Conservation (phyloP, 768 basidiomycete species). For the Tricholoma saponaceum region DNA sequence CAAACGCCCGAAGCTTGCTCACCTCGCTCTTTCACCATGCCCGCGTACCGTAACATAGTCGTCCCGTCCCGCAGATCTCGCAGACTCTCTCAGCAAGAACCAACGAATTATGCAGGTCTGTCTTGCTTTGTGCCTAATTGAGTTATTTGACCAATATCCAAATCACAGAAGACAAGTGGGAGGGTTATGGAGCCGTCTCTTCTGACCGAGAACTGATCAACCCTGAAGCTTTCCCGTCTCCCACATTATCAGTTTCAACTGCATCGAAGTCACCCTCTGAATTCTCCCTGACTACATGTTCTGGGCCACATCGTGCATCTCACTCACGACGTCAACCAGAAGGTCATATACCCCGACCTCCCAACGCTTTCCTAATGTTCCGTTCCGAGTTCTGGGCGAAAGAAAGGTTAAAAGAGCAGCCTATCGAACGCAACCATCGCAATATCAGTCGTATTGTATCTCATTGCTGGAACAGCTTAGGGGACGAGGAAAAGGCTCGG, state of each 20-base stretch:
- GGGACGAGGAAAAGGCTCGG: constrained; percentile 32
- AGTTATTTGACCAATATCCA: neutral
- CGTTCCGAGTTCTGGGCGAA: constrained; percentile 59
- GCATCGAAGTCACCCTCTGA: neutral
- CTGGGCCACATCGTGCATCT: constrained; percentile 7
- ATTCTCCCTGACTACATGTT: neutral
- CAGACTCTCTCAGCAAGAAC: constrained; percentile 37
- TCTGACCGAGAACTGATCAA: neutral
- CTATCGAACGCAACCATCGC: constrained; percentile 59
- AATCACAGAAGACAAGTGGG: constrained; percentile 6
- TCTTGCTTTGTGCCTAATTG: neutral
- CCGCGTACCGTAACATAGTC: constrained; percentile 9
- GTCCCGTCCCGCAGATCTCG: constrained; percentile 35
- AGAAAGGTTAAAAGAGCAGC: constrained; percentile 41
- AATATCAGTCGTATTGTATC: constrained; percentile 65
- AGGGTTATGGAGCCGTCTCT: constrained; percentile 4
- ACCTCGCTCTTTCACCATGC: constrained; percentile 4
- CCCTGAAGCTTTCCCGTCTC: neutral
- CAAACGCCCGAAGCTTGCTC: neutral
- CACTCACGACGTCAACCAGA: constrained; percentile 24
- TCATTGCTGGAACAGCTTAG: constrained; percentile 53
- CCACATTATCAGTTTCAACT: neutral
- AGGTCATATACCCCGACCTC: constrained; percentile 60
- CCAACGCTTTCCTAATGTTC: constrained; percentile 76
- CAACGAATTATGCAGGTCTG: constrained; percentile 27